These are phyloP conservation scores for Herpetomonas tarakana DNA, from an alignment of 208 protist species.

Conservation along the genomic window DNA sequence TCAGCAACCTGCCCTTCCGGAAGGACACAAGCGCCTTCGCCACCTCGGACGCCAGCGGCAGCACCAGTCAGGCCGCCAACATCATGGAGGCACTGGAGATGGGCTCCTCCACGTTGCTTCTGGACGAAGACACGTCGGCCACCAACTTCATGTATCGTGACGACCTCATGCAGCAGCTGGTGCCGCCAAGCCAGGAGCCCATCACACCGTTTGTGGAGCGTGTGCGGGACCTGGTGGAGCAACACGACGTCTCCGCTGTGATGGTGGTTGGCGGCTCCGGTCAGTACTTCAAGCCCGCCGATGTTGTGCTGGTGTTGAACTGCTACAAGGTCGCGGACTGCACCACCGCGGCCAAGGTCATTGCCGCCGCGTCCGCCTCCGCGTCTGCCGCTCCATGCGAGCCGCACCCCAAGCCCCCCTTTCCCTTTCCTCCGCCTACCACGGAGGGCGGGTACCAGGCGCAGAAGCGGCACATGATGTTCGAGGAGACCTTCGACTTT, in stretches of 20 bases:
- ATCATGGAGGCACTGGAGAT: slow-evolving; percentile 94
- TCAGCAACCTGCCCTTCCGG: slow-evolving; percentile 84
- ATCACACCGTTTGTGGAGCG: slow-evolving; percentile 91
- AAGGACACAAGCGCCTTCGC: slow-evolving; percentile 65
- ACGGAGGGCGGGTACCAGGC: neutral
- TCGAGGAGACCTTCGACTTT: slow-evolving; percentile 15
- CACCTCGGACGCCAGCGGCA: slow-evolving; percentile 86
- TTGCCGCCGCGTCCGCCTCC: slow-evolving; percentile 19
- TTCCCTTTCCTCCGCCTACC: slow-evolving; percentile 1
- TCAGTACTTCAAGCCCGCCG: slow-evolving; percentile 90
- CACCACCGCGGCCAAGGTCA: slow-evolving; percentile 63
- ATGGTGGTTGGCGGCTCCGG: slow-evolving; percentile 93
- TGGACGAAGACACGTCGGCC: slow-evolving; percentile 96
- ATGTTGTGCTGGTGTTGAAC: slow-evolving; percentile 88
- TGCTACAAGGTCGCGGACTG: slow-evolving; percentile 72
- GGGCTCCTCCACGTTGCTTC: slow-evolving; percentile 78
- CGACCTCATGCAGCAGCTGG: slow-evolving; percentile 85
- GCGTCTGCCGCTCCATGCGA: neutral
- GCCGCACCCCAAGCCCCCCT: neutral
- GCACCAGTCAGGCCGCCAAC: slow-evolving; percentile 91
- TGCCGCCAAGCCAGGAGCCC: slow-evolving; percentile 85
- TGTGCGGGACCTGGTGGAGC: slow-evolving; percentile 50
- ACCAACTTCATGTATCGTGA: slow-evolving; percentile 97
- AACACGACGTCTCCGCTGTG: slow-evolving; percentile 74
- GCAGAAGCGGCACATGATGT: slow-evolving; percentile 13